Conservation (phyloP, 352 stramenopile genomes). For the Lagenidium giganteum region DNA sequence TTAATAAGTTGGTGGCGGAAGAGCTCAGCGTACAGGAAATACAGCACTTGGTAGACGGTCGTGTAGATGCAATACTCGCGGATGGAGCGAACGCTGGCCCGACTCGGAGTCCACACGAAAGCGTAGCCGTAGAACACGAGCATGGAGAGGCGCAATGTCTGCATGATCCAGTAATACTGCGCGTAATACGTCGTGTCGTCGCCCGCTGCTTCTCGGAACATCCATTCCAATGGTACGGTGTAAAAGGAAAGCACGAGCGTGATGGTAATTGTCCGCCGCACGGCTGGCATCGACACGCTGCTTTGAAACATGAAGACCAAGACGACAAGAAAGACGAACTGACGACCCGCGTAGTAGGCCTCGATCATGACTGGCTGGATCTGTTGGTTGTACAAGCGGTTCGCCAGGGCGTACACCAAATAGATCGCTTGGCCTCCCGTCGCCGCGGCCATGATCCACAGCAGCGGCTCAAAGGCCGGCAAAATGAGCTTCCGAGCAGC, state of each 20-base stretch:
- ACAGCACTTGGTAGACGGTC: conserved; percentile 10
- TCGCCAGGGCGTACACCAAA: conserved; percentile 23
- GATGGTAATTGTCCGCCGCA: conserved; percentile 28
- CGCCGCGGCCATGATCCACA: conserved; percentile 39
- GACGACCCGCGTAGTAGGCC: conserved; percentile 39
- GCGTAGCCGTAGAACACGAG: conserved; percentile 18
- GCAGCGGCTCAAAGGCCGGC: conserved; percentile 60
- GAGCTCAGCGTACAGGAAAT: conserved; percentile 12
- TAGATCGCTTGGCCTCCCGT: conserved; percentile 37
- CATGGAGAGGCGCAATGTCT: conserved; percentile 12
- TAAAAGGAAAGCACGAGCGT: conserved; percentile 30
- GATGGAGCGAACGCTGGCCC: conserved; percentile 9
- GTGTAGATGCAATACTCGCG: conserved; percentile 16
- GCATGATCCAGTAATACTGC: conserved; percentile 8
- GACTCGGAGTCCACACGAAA: conserved; percentile 7
- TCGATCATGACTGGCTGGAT: conserved; percentile 28
- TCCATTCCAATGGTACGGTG: conserved; percentile 18
- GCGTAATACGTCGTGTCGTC: conserved; percentile 2
- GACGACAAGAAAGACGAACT: conserved; percentile 48
- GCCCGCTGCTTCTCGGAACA: conserved; percentile 7
- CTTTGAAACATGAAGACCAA: conserved; percentile 53
- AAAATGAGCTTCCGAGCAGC: conserved; percentile 57
- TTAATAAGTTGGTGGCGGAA: conserved; percentile 16
- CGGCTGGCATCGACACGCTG: conserved; percentile 38
- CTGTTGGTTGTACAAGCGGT: conserved; percentile 21